Percentiles rank a stretch among this genome's conserved stretches.
Evolutionary conservation across 768 basidiomycete species (phyloP).

Genomic region (Hygrophoropsis aurantiaca): DNA sequence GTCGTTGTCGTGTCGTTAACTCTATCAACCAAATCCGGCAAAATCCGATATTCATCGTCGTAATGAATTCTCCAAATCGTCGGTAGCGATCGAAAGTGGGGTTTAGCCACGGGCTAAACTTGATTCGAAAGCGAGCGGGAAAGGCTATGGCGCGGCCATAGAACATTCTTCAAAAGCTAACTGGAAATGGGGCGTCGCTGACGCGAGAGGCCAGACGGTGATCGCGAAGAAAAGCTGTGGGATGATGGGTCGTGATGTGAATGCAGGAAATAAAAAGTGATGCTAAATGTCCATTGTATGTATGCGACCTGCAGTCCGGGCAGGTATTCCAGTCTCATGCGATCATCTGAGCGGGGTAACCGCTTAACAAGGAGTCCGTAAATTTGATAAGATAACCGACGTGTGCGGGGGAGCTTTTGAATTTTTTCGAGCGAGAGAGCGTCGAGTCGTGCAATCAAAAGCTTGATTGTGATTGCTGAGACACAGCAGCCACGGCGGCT

Average conservation of each 20-base stretch:
- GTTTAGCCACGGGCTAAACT: constrained; percentile 43
- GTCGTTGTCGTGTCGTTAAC: constrained; percentile 58
- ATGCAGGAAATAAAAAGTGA: constrained; percentile 41
- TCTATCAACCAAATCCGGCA: constrained; percentile 51
- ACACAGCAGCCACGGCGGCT: constrained; percentile 56
- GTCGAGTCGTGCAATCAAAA: constrained; percentile 43
- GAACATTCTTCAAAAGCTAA: constrained; percentile 32
- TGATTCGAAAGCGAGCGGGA: constrained; percentile 21
- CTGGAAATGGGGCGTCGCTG: constrained; percentile 21
- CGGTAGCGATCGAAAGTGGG: constrained; percentile 13
- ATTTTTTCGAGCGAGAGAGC: constrained; percentile 12
- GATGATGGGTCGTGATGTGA: constrained; percentile 34
- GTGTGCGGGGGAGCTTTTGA: constrained; percentile 21
- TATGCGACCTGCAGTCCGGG: constrained; percentile 62
- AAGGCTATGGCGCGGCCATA: constrained; percentile 59
- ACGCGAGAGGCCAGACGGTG: constrained; percentile 17
- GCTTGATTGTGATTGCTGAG: constrained; percentile 35
- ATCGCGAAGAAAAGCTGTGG: constrained; percentile 13
- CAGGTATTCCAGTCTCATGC: constrained; percentile 47
- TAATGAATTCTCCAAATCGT: constrained; percentile 28
- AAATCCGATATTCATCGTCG: constrained; percentile 51
- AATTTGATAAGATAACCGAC: constrained; percentile 40
- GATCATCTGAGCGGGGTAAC: constrained; percentile 33
- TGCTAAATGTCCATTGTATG: constrained; percentile 42
- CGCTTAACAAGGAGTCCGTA: constrained; percentile 24